Evolutionary conservation across 176 grass and related monocot genomes (phyloP).

Genomic region (Alopecurus myosuroides): DNA sequence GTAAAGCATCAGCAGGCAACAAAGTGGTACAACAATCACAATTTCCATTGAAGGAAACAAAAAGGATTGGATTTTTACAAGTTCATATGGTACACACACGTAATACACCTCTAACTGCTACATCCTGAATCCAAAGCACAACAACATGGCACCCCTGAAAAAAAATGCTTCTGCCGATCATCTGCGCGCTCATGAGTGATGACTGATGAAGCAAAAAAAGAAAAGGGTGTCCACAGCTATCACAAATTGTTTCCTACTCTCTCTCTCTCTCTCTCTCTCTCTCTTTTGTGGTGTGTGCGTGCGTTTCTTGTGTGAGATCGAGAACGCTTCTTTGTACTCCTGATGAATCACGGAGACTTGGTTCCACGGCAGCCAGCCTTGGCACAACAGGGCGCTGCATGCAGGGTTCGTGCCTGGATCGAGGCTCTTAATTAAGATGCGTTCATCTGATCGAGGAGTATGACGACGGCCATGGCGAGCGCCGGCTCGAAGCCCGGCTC

Average conservation of each 20-base stretch:
- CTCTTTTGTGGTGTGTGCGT: too few relatives aligned
- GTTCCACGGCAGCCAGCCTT: neutral
- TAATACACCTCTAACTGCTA: neutral
- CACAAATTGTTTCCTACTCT: neutral
- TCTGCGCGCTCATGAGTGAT: neutral
- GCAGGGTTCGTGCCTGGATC: neutral
- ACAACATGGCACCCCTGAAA: neutral
- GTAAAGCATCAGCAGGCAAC: neutral
- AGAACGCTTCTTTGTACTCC: neutral
- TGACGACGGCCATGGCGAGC: slow-evolving; percentile 77
- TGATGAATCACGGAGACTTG: neutral
- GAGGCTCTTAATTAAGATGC: neutral
- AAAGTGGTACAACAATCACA: neutral
- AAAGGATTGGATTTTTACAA: neutral
- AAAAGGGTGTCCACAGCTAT: neutral
- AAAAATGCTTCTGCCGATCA: slow-evolving; percentile 17
- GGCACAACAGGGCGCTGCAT: neutral
- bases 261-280: neutral
- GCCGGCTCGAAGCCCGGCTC: slow-evolving; percentile 64
- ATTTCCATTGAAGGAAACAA: slow-evolving; percentile 18
- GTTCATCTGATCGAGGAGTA: slow-evolving; percentile 73
- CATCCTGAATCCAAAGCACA: neutral
- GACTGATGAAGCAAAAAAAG: slow-evolving; percentile 31
- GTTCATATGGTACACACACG: neutral
- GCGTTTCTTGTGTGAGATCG: neutral